These are phyloP conservation scores for Arthrobotrys sinensis DNA, from an alignment of 2,329 filamentous ascomycete species.

Conservation along the genomic window DNA sequence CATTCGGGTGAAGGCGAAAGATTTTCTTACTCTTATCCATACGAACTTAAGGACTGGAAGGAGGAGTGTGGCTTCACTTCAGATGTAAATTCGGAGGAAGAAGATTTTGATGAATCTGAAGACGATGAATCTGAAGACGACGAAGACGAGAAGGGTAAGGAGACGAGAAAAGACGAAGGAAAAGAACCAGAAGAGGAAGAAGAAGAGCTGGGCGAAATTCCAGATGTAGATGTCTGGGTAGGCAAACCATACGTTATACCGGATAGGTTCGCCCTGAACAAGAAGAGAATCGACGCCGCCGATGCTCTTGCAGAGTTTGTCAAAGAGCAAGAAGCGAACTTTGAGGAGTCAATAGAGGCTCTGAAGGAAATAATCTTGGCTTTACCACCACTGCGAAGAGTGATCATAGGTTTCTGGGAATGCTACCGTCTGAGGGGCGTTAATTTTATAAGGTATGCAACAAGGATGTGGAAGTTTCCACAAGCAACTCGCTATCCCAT, in stretches of 20 bases:
- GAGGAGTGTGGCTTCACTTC: not conserved
- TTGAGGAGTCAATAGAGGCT: constrained; percentile 1
- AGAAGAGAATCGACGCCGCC: not conserved
- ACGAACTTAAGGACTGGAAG: not conserved
- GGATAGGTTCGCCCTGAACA: not conserved
- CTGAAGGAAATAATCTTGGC: constrained; percentile 2
- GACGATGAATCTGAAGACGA: not conserved
- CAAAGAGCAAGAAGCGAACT: constrained; percentile 4
- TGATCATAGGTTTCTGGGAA: not conserved
- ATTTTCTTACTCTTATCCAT: not conserved
- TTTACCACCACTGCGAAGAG: not conserved
- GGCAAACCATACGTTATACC: constrained; percentile 2
- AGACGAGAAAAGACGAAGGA: no score
- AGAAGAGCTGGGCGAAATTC: not conserved
- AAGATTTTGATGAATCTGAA: no score
- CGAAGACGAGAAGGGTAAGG: not conserved
- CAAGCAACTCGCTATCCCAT: no score
- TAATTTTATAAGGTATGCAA: not conserved
- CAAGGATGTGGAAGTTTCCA: not conserved
- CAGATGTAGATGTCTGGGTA: not conserved
- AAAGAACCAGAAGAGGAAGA: not conserved
- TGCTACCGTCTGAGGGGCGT: not conserved
- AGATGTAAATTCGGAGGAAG: not conserved
- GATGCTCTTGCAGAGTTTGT: not conserved
- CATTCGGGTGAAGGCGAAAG: not conserved